These are phyloP conservation scores for Torulaspora indica DNA, from an alignment of 805 yeast genomes.

Conservation along the genomic window DNA sequence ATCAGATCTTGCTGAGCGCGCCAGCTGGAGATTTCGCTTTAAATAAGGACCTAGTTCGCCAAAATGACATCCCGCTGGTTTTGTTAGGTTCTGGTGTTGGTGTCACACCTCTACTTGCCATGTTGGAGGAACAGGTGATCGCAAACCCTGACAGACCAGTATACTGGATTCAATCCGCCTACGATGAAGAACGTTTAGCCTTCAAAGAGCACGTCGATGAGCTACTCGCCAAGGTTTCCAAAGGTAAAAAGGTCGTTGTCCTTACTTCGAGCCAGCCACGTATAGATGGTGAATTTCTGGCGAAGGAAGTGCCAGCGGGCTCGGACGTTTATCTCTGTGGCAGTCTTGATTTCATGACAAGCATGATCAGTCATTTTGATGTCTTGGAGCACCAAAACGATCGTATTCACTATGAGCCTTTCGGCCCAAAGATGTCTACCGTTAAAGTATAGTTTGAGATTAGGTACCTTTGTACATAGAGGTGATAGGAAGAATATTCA, in stretches of 20 bases:
- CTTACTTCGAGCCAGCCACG: conserved; percentile 26
- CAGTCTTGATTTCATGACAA: conserved; percentile 29
- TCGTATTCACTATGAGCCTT: conserved; percentile 33
- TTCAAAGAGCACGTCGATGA: conserved; percentile 26
- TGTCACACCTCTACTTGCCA: conserved; percentile 57
- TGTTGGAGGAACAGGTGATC: conserved; percentile 38
- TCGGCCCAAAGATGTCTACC: conserved; percentile 36
- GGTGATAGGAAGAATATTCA: not conserved
- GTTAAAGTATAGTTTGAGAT: conserved; percentile 14
- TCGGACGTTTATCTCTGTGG: conserved; percentile 35
- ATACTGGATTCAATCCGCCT: conserved; percentile 34
- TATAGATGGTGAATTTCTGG: conserved; percentile 24
- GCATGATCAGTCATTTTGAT: conserved; percentile 24
- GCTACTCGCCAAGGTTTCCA: conserved; percentile 15
- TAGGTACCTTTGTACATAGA: not conserved
- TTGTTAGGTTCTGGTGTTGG: conserved; percentile 63
- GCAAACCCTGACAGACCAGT: conserved; percentile 31
- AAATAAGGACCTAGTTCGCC: conserved; percentile 25
- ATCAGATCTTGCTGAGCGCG: conserved; percentile 46
- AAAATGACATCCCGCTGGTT: conserved; percentile 36
- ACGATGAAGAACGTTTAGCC: conserved; percentile 23
- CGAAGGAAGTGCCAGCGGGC: conserved; percentile 23
- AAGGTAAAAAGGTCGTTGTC: conserved; percentile 18
- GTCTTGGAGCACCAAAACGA: conserved; percentile 22
- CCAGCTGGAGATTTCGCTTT: conserved; percentile 54